These are phyloP conservation scores for Cinnamomum micranthum DNA, from an alignment of 164 flowering plant genomes.

Conservation along the genomic window DNA sequence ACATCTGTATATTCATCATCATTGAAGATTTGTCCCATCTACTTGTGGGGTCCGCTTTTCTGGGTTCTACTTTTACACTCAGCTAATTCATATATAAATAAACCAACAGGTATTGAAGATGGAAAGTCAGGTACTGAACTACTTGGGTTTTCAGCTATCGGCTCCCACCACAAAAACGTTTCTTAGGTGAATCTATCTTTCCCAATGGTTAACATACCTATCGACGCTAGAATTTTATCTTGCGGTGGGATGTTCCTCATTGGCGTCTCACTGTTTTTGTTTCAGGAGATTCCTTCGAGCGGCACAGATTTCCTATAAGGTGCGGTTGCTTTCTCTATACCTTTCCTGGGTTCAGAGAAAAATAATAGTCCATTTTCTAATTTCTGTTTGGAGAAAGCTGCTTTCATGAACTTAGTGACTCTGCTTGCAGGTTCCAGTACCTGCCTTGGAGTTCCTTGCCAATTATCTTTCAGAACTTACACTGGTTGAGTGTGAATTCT, in stretches of 20 bases:
- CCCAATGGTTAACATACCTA: background rate
- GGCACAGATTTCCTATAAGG: conserved; percentile 71
- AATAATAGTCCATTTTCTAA: background rate
- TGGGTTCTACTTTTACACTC: no score
- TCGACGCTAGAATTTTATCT: background rate
- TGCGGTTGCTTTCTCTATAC: conserved; percentile 14
- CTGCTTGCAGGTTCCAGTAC: conserved; percentile 38
- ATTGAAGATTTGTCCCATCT: background rate
- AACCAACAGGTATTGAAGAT: conserved; percentile 62
- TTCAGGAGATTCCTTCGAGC: conserved; percentile 83
- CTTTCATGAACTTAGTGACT: background rate
- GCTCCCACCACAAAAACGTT: conserved; percentile 72
- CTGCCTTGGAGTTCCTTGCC: conserved; percentile 57
- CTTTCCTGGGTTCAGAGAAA: background rate
- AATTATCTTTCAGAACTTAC: conserved; percentile 67
- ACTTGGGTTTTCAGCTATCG: conserved; percentile 53
- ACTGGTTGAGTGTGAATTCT: conserved; percentile 44
- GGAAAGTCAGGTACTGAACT: conserved; percentile 64
- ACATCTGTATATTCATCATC: no score
- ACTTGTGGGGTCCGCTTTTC: no score
- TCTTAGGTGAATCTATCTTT: conserved; percentile 50
- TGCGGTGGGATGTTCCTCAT: background rate
- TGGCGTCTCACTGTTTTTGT: background rate
- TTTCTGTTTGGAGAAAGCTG: background rate
- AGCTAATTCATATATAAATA: no score